Evolutionary conservation across 2,329 filamentous ascomycete species (phyloP).

Genomic region (Raffaelea deltoideospora): DNA sequence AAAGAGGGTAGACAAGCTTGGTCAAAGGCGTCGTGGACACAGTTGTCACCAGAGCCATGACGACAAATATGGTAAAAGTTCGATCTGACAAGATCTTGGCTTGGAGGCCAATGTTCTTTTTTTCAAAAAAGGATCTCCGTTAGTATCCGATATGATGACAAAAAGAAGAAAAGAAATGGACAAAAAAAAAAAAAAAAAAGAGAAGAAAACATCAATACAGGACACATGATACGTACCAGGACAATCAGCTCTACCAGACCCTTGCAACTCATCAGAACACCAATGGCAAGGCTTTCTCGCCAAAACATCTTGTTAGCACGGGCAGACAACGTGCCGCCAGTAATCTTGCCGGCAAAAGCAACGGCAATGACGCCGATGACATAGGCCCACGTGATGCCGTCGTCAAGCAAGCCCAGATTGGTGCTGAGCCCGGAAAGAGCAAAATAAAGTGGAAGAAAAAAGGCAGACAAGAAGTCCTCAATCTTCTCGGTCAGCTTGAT

Average conservation of each 20-base stretch:
- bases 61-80: slow-evolving; percentile 87
- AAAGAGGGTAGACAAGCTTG: slow-evolving; percentile 55
- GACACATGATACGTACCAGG: too few relatives aligned
- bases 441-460: slow-evolving; percentile 87
- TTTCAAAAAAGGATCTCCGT: too few relatives aligned
- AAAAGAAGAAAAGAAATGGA: not conserved
- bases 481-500: slow-evolving; percentile 90
- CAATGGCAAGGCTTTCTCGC: slow-evolving; percentile 81
- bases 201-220: not conserved
- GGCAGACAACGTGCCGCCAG: slow-evolving; percentile 68
- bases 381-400: slow-evolving; percentile 77
- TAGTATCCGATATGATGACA: not conserved
- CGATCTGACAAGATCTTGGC: slow-evolving; percentile 65
- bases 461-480: slow-evolving; percentile 70
- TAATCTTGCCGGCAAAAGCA: slow-evolving; percentile 74
- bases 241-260: slow-evolving; percentile 90
- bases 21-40: slow-evolving; percentile 71
- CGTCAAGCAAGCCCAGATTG: slow-evolving; percentile 68
- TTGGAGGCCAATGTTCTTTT: slow-evolving; percentile 58
- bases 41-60: slow-evolving; percentile 82
- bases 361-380: slow-evolving; percentile 69
- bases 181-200: slow-evolving; percentile 5
- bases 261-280: slow-evolving; percentile 90
- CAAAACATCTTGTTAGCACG: slow-evolving; percentile 64
- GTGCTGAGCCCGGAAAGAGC: slow-evolving; percentile 82